Evolutionary conservation across 352 stramenopile genomes (phyloP), one percentile per base, ranked within the genome.

Genomic region (Pythium vanterpoolii): DNA sequence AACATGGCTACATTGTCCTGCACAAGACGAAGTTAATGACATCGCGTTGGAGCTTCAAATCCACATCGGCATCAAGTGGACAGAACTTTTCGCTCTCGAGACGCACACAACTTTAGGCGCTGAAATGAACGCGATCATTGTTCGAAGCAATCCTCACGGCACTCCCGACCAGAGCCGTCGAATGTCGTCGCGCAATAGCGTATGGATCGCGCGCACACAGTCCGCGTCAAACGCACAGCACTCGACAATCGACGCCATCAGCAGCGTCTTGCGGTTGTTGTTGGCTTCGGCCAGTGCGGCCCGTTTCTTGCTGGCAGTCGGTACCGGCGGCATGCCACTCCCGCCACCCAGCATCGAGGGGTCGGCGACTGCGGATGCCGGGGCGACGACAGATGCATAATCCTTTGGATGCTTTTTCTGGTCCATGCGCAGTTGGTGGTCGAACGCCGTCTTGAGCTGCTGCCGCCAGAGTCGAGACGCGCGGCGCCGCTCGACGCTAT

Each of bases 241-340:
- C 21, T 88, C 78, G 38, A 79, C 52, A 8, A 80, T 68, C 31
- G 66, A 74, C 10, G 71, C 73, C 65, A 88, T 78, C 40, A 88
- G 50, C 19, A 48, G 18, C 0, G 53, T 63, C 45, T 64, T 68
- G 19, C 64, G 36, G 44, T 58, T 63, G 42, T 51, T 69, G 26
- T 48, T 66, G 24, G 50, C 54, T 9, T 74, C 60, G 2, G 26
- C 40, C 14, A 62, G 27, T 26, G 28, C 27, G 1, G 50, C 50
- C 16, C 44, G 45, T n/a, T 60, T 52, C 54, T 58, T 66, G 47
- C 27, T 45, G 30, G 28, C 14, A 16, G 39, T 33, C 38, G 39
- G 26, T 26, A 11, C 8, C 14, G 53, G 33, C 33, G 33, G 33
- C 5, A 38, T 10, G 33, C 33, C 33, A 38, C 5, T 38, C 33